Base-by-base conservation (phyloP, 306 rosid species). In the Bauhinia variegata region DNA sequence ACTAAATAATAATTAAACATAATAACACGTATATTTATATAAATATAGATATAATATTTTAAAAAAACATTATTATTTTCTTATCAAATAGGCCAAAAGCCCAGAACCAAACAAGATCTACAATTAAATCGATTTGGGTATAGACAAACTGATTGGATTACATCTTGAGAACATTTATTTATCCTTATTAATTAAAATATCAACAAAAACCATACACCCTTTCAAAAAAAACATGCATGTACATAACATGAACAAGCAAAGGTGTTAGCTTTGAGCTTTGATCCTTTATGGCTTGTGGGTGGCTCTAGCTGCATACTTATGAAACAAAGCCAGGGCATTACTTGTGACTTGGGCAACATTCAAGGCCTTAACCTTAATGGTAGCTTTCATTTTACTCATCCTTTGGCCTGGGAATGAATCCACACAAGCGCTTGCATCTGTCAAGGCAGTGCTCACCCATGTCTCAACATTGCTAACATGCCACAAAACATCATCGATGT, bases 401-500 rank as follows among this genome's bases (percentile, higher is more conserved):
- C 80, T 60, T 5, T 11, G 63, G 2, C 86, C 85, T 0, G 81
- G 82, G 1, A 88, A 71, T 2, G 67, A 73, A 15, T 79, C 71
- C 11, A 78, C 79, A 51, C 92, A 86, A 53, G 44, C 63, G 46
- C 74, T 75, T 17, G 88, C 89, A 58, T 82, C 89, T 0, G 89
- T 86, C 30, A 86, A 48, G 13, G 96, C 89, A 0, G 88, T 60
- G 33, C 91, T 74, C 2, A 73, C 80, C 96, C 96, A 88, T 28
- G 89, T 60, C 77, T 88, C 85, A 15, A 88, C 86, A 1, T 86
- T 84, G 12, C 88, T 84, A 2, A 86, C 64, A 30, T 86, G 96
- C 92, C 92, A 88, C 70, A 77, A 64, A 14, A 78, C 19, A 23
- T 65, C 63, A 16, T 78, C 83, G 16, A 68, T 65, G 6, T 68